These are phyloP conservation scores for Solanum aculeatissimum DNA, from an alignment of 305 asterid genomes.

Conservation along the genomic window DNA sequence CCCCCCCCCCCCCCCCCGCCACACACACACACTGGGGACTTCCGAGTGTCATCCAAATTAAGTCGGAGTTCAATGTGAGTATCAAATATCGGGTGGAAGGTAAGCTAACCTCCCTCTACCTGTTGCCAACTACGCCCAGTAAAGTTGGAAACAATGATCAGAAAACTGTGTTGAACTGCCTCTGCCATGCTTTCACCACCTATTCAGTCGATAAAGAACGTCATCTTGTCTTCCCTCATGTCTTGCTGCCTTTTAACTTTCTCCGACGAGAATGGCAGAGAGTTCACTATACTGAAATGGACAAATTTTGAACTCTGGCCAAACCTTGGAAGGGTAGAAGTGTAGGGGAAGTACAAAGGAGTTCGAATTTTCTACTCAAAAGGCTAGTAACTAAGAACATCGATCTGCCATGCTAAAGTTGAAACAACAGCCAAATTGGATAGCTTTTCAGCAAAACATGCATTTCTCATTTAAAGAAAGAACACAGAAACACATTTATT, in stretches of 20 bases:
- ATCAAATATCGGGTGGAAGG: no score
- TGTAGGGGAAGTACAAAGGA: neutral
- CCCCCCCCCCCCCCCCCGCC: no score
- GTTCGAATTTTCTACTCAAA: neutral
- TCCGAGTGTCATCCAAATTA: no score
- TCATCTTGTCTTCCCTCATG: neutral
- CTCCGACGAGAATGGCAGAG: neutral
- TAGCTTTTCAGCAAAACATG: neutral
- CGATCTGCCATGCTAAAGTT: neutral
- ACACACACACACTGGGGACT: no score
- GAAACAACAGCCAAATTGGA: neutral
- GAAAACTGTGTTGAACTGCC: neutral
- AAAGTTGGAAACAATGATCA: neutral
- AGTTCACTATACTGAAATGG: neutral
- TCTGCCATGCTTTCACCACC: neutral
- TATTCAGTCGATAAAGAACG: neutral
- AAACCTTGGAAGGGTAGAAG: neutral
- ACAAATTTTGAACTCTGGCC: neutral
- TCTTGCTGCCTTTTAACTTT: neutral
- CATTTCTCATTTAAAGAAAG: neutral
- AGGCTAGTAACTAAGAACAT: neutral
- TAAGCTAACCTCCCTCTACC: neutral
- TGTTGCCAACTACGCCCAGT: neutral
- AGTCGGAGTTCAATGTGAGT: no score
- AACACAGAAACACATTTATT: neutral